Evolutionary conservation across 2,329 filamentous ascomycete species (phyloP).

Genomic region (Colletotrichum coccodes): DNA sequence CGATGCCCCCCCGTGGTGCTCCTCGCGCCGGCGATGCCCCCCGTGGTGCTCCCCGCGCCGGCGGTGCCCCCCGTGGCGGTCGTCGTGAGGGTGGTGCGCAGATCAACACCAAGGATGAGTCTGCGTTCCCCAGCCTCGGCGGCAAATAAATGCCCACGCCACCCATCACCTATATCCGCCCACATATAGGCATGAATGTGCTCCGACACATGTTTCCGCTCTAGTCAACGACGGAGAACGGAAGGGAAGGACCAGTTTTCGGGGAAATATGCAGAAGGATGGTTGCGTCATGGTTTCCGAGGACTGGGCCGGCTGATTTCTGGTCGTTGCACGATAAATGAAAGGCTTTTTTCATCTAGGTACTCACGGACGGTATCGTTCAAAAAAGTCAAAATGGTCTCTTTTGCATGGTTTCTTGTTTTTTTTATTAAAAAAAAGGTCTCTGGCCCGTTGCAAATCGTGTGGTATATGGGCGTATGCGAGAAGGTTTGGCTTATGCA

Average conservation of each 20-base stretch:
- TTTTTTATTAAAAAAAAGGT: neutral
- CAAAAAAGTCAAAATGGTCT: slow-evolving; percentile 34
- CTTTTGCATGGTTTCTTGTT: slow-evolving; percentile 32
- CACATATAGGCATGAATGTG: slow-evolving; percentile 29
- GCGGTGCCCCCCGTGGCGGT: slow-evolving; percentile 52
- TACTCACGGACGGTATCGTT: slow-evolving; percentile 33
- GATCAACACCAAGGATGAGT: slow-evolving; percentile 68
- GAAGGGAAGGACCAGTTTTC: slow-evolving; percentile 34
- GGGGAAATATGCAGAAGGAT: slow-evolving; percentile 30
- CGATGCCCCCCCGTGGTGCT: too few species aligned
- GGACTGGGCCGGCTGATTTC: slow-evolving; percentile 33
- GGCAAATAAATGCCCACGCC: slow-evolving; percentile 53
- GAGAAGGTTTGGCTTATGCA: neutral
- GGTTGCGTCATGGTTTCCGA: slow-evolving; percentile 32
- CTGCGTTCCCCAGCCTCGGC: slow-evolving; percentile 70
- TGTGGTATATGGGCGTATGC: neutral
- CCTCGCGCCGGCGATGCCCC: slow-evolving; percentile 55
- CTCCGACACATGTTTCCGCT: slow-evolving; percentile 32
- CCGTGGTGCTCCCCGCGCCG: slow-evolving; percentile 56
- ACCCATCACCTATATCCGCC: slow-evolving; percentile 20
- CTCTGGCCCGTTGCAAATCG: neutral
- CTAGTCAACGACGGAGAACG: slow-evolving; percentile 29
- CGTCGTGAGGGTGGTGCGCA: slow-evolving; percentile 56
- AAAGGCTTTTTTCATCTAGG: slow-evolving; percentile 35
- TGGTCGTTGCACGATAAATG: slow-evolving; percentile 34